Evolutionary conservation across 257 asterid species (phyloP).

Genomic region (Salvia splendens): DNA sequence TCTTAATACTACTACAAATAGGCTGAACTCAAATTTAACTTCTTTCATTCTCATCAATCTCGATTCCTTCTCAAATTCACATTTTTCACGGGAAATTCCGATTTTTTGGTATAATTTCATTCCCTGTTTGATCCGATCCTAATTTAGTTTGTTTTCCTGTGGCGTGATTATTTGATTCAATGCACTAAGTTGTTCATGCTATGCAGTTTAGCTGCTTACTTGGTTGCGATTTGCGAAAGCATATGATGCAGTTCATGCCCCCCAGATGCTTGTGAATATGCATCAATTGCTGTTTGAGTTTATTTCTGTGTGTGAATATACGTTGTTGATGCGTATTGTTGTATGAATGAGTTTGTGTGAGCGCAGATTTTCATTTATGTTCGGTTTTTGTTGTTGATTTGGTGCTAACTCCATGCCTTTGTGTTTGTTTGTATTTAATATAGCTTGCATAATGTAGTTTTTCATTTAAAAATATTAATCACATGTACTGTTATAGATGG

Average conservation of each 20-base stretch:
- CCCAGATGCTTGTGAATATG: constrained; percentile 28
- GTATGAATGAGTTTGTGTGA: constrained; percentile 20
- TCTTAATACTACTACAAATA: constrained; percentile 11
- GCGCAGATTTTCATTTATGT: constrained; percentile 3
- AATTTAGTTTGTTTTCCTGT: background rate
- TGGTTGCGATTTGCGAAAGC: constrained; percentile 15
- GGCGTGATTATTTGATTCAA: constrained; percentile 11
- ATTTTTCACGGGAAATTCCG: constrained; percentile 1
- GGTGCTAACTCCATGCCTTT: background rate
- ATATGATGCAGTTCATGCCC: constrained; percentile 26
- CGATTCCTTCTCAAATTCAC: constrained; percentile 13
- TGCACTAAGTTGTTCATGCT: constrained; percentile 33
- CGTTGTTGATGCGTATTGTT: background rate
- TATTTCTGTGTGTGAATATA: background rate
- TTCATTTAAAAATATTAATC: background rate
- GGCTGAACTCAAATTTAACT: constrained; percentile 8
- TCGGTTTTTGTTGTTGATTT: constrained; percentile 16
- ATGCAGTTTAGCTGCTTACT: constrained; percentile 12
- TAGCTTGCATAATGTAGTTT: constrained; percentile 7
- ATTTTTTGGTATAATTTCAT: background rate
- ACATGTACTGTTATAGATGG: constrained; percentile 10
- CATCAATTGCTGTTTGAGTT: background rate
- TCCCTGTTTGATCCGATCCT: background rate
- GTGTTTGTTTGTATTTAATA: background rate
- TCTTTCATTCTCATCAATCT: constrained; percentile 24